A percentile compares a stretch with the other conserved stretches of the same genome.
These are phyloP conservation scores for Penicillium roqueforti DNA, from an alignment of 495 filamentous ascomycete genomes.

Conservation along the genomic window DNA sequence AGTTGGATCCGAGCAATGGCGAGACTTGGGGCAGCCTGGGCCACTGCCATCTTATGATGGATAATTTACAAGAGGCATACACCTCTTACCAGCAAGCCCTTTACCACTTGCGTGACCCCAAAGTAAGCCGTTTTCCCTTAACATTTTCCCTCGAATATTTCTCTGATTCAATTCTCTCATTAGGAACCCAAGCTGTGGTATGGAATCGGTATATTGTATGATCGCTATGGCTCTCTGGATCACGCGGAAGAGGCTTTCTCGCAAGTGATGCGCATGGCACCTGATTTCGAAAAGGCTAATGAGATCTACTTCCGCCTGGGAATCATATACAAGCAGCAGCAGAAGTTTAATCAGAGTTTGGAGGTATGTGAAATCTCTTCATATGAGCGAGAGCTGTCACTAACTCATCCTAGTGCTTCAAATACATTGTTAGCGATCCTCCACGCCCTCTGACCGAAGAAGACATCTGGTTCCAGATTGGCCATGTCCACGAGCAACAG, in stretches of 20 bases:
- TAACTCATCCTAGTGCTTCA: slow-evolving; percentile 70
- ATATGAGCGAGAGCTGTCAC: background rate
- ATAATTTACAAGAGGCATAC: slow-evolving; percentile 95
- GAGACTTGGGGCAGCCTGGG: slow-evolving; percentile 97
- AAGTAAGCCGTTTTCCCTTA: slow-evolving; percentile 53
- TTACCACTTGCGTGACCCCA: slow-evolving; percentile 89
- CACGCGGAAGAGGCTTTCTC: slow-evolving; percentile 98
- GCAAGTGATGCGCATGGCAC: slow-evolving; percentile 98
- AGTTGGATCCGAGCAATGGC: slow-evolving; percentile 82
- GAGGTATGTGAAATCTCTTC: slow-evolving; percentile 57
- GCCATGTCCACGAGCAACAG: slow-evolving; percentile 97
- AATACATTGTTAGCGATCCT: slow-evolving; percentile 93
- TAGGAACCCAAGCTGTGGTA: slow-evolving; percentile 99
- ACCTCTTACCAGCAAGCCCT: slow-evolving; percentile 95
- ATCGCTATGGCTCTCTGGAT: slow-evolving; percentile 93
- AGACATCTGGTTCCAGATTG: slow-evolving; percentile 99
- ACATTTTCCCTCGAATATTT: background rate
- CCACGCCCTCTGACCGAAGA: slow-evolving; percentile 92
- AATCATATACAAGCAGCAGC: slow-evolving; percentile 99
- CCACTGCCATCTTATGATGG: slow-evolving; percentile 99
- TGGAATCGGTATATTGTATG: slow-evolving; percentile 96
- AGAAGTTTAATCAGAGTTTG: slow-evolving; percentile 86
- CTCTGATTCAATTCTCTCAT: background rate
- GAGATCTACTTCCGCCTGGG: slow-evolving; percentile 98
- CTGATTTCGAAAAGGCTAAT: slow-evolving; percentile 97